phyloP scores from a whole-genome alignment of 1,284 basidiomycete genomes.

The Malassezia caprae region DNA sequence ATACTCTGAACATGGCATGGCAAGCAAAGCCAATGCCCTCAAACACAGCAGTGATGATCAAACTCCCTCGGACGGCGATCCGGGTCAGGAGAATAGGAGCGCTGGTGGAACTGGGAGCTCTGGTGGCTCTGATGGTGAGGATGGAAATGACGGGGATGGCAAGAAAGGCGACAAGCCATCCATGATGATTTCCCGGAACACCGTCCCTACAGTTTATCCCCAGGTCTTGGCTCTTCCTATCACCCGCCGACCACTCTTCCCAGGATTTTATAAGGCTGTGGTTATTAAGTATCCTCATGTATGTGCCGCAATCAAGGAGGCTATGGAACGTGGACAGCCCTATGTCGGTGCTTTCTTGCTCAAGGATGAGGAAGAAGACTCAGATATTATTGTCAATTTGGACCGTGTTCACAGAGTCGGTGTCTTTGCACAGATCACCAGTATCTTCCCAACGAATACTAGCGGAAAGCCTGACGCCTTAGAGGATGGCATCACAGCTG shows the following conservation, averaged over 20 bases:
- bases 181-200: slow-evolving; percentile 22
- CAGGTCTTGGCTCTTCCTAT: slow-evolving; percentile 92
- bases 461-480: slow-evolving; percentile 52
- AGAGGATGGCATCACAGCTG: slow-evolving; percentile 75
- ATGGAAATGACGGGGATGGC: neutral
- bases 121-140: neutral
- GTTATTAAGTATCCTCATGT: slow-evolving; percentile 59
- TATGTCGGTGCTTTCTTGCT: slow-evolving; percentile 95
- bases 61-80: neutral
- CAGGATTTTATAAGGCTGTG: slow-evolving; percentile 69
- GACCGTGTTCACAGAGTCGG: slow-evolving; percentile 85
- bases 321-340: slow-evolving; percentile 90
- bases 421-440: slow-evolving; percentile 95
- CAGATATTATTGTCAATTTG: slow-evolving; percentile 79
- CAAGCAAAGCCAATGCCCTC: neutral
- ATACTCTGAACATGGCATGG: neutral
- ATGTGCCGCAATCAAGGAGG: slow-evolving; percentile 87
- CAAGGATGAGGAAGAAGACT: slow-evolving; percentile 86
- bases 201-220: slow-evolving; percentile 59
- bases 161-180: neutral
- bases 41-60: neutral
- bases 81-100: slow-evolving; percentile 12
- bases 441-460: slow-evolving; percentile 59
- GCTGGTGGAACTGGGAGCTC: neutral
- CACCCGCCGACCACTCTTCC: slow-evolving; percentile 87